Evolutionary conservation across 208 protist species (phyloP).

Genomic region (Trypanosoma conorhini): DNA sequence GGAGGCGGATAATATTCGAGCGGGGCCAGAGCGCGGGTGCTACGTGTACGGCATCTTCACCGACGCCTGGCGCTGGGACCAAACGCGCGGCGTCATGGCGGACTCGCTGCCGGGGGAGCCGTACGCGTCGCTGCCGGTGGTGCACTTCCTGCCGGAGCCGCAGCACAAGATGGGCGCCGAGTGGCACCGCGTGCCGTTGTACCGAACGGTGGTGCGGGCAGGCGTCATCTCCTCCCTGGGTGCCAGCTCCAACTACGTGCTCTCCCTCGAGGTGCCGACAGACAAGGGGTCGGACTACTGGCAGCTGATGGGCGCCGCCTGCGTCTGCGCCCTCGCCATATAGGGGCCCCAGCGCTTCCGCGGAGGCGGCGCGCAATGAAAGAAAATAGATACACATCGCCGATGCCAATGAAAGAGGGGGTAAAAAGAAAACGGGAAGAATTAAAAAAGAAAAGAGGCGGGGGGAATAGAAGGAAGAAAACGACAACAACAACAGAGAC

Average conservation of each 20-base stretch:
- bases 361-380: neutral
- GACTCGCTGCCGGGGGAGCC: slow-evolving; percentile 92
- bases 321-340: slow-evolving; percentile 79
- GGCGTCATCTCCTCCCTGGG: slow-evolving; percentile 96
- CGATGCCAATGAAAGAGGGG: neutral
- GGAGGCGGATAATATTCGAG: slow-evolving; percentile 48
- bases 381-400: neutral
- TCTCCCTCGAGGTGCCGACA: slow-evolving; percentile 88
- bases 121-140: slow-evolving; percentile 87
- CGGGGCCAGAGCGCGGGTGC: slow-evolving; percentile 88
- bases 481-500: slow-evolving; percentile 3
- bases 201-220: slow-evolving; percentile 94
- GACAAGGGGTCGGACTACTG: slow-evolving; percentile 88
- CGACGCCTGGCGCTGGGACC: slow-evolving; percentile 97
- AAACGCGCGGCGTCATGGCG: slow-evolving; percentile 56
- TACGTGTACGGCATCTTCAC: slow-evolving; percentile 97
- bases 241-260: slow-evolving; percentile 96
- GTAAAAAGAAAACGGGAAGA: neutral
- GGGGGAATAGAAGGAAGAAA: neutral
- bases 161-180: slow-evolving; percentile 68
- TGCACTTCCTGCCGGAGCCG: slow-evolving; percentile 96
- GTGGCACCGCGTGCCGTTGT: slow-evolving; percentile 92
- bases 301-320: slow-evolving; percentile 90
- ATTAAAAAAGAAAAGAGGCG: no score
- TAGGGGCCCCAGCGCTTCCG: neutral